Conservation (phyloP, 306 rosid species). For the Fagus sylvatica region DNA sequence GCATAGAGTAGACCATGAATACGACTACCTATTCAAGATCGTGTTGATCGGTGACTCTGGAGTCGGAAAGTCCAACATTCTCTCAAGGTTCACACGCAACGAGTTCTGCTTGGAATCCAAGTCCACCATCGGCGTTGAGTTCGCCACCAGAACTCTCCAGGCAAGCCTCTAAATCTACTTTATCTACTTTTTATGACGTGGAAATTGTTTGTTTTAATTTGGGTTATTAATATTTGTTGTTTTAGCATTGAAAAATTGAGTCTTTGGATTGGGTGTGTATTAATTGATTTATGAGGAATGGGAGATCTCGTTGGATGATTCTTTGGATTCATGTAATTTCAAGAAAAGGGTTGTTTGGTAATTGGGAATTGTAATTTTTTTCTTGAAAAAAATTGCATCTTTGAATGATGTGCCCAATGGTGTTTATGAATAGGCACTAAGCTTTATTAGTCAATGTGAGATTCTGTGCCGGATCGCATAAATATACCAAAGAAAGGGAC, state of each 20-base stretch:
- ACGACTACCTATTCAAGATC: constrained; percentile 94
- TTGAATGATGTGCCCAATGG: neutral
- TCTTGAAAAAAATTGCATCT: neutral
- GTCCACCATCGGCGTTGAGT: constrained; percentile 97
- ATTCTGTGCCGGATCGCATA: neutral
- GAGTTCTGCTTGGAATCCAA: constrained; percentile 97
- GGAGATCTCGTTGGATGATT: neutral
- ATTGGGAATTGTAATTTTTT: neutral
- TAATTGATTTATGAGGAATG: too few relatives aligned
- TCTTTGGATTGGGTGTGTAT: too few relatives aligned
- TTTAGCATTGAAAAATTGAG: neutral
- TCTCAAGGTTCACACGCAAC: constrained; percentile 93
- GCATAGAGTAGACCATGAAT: constrained; percentile 93
- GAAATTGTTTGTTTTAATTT: neutral
- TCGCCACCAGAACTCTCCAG: constrained; percentile 97
- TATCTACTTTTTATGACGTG: too few relatives aligned
- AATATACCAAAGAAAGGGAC: neutral
- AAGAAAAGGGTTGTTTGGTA: neutral
- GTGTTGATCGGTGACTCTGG: constrained; percentile 98
- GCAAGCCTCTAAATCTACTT: constrained; percentile 25
- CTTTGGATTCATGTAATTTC: neutral
- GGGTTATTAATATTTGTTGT: neutral
- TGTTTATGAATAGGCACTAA: neutral
- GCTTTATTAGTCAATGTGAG: neutral
- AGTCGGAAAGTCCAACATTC: constrained; percentile 95